Percentiles rank a stretch among this genome's conserved stretches.
These are phyloP conservation scores for Phytophthora cajani DNA, from an alignment of 352 stramenopile species.

Conservation along the genomic window DNA sequence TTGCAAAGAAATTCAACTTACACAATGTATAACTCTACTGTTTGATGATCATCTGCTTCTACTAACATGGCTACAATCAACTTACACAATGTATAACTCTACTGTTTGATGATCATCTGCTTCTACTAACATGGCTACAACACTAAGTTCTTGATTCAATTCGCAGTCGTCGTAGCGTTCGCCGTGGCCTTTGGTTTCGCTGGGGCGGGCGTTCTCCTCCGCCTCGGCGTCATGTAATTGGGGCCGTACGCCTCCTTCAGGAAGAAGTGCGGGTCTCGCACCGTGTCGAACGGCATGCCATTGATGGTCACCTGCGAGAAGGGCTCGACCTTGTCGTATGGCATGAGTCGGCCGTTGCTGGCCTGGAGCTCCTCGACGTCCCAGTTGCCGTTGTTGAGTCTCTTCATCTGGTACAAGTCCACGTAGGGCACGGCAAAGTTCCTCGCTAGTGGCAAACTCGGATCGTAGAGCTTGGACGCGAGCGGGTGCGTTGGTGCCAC, in stretches of 20 bases:
- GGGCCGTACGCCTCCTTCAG: slow-evolving; percentile 38
- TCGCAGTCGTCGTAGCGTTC: slow-evolving; percentile 34
- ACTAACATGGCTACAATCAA: not conserved
- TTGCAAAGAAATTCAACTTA: no score
- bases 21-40: not conserved
- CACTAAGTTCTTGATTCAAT: not conserved
- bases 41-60: not conserved
- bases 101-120: not conserved
- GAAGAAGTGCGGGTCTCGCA: slow-evolving; percentile 42
- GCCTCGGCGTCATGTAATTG: slow-evolving; percentile 42
- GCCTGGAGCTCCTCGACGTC: slow-evolving; percentile 32
- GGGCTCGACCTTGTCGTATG: slow-evolving; percentile 28
- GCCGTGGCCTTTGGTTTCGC: not conserved
- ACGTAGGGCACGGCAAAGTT: slow-evolving; percentile 40
- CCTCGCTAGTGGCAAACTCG: slow-evolving; percentile 8
- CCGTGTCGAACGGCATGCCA: slow-evolving; percentile 43
- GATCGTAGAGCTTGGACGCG: slow-evolving; percentile 42
- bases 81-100: no score
- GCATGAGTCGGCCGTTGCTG: slow-evolving; percentile 10
- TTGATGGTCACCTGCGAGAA: slow-evolving; percentile 41
- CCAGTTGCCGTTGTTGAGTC: slow-evolving; percentile 17
- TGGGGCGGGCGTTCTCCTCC: not conserved
- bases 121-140: not conserved
- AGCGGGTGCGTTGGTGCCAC: slow-evolving; percentile 51
- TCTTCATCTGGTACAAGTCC: slow-evolving; percentile 43